Evolutionary conservation across 2,329 filamentous ascomycete species (phyloP).

Genomic region (Ophidiomyces ophidiicola): DNA sequence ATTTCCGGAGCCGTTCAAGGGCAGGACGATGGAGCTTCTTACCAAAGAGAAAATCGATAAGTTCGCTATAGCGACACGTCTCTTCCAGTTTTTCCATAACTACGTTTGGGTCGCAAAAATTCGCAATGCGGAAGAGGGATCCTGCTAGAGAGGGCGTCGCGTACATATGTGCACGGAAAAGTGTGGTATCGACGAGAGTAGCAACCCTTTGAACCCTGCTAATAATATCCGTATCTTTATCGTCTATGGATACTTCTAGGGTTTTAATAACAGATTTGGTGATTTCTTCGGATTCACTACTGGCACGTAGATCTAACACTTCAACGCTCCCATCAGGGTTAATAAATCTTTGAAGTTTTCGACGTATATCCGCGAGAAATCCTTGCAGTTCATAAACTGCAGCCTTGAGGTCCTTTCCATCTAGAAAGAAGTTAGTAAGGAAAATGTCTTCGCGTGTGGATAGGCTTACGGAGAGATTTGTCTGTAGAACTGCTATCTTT

Average conservation of each 20-base stretch:
- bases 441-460: not conserved
- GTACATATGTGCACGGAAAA: slow-evolving; percentile 94
- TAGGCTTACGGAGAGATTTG: slow-evolving; percentile 22
- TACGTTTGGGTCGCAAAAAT: slow-evolving; percentile 92
- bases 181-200: slow-evolving; percentile 76
- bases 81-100: slow-evolving; percentile 88
- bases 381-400: slow-evolving; percentile 74
- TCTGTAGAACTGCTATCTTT: slow-evolving; percentile 16
- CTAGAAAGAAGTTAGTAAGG: slow-evolving; percentile 30
- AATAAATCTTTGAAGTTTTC: slow-evolving; percentile 49
- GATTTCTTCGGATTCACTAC: slow-evolving; percentile 29
- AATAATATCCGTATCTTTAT: slow-evolving; percentile 48
- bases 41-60: slow-evolving; percentile 95
- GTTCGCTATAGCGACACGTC: slow-evolving; percentile 74
- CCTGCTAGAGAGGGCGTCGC: slow-evolving; percentile 72
- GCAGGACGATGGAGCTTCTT: slow-evolving; percentile 87
- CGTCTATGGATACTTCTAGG: slow-evolving; percentile 40
- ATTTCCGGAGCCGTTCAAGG: slow-evolving; percentile 66
- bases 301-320: slow-evolving; percentile 21
- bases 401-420: slow-evolving; percentile 71
- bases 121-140: slow-evolving; percentile 85
- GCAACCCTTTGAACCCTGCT: slow-evolving; percentile 63
- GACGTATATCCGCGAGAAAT: slow-evolving; percentile 76
- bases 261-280: slow-evolving; percentile 36
- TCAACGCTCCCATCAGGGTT: slow-evolving; percentile 44